These are phyloP conservation scores for Fusarium metavorans DNA, from an alignment of 2,329 filamentous ascomycete genomes.

Conservation along the genomic window DNA sequence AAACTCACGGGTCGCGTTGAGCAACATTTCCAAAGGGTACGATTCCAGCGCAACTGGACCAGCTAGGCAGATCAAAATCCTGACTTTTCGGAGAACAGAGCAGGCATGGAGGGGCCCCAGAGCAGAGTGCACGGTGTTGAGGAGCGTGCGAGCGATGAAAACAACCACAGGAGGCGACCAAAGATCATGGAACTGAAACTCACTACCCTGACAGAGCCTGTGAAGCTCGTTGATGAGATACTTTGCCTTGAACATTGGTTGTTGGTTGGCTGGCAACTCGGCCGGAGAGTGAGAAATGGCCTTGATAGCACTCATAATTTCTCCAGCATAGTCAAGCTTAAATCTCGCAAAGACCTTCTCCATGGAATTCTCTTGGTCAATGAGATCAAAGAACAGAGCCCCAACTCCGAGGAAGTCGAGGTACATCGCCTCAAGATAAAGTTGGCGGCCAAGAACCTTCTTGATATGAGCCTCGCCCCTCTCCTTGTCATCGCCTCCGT, in stretches of 20 bases:
- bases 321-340: conserved; percentile 69
- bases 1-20: conserved; percentile 83
- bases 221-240: conserved; percentile 81
- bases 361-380: conserved; percentile 81
- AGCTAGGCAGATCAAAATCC: conserved; percentile 83
- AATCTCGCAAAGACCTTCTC: conserved; percentile 75
- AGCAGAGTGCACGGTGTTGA: conserved; percentile 85
- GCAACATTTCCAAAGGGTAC: conserved; percentile 90
- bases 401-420: conserved; percentile 82
- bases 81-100: conserved; percentile 86
- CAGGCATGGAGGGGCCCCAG: conserved; percentile 89
- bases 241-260: conserved; percentile 86
- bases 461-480: conserved; percentile 76
- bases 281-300: conserved; percentile 73
- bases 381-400: conserved; percentile 78
- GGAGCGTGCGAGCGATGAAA: conserved; percentile 79
- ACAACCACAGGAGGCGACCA: conserved; percentile 83
- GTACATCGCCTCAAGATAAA: conserved; percentile 73
- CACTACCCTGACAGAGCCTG: conserved; percentile 80
- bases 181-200: conserved; percentile 71
- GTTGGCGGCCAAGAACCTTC: conserved; percentile 74
- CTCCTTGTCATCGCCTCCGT: conserved; percentile 51
- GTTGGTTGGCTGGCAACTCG: conserved; percentile 80
- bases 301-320: conserved; percentile 77
- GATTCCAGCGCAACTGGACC: conserved; percentile 78